These are phyloP conservation scores for Schizochytrium sp. DNA, from an alignment of 108 stramenopile species.

Conservation along the genomic window DNA sequence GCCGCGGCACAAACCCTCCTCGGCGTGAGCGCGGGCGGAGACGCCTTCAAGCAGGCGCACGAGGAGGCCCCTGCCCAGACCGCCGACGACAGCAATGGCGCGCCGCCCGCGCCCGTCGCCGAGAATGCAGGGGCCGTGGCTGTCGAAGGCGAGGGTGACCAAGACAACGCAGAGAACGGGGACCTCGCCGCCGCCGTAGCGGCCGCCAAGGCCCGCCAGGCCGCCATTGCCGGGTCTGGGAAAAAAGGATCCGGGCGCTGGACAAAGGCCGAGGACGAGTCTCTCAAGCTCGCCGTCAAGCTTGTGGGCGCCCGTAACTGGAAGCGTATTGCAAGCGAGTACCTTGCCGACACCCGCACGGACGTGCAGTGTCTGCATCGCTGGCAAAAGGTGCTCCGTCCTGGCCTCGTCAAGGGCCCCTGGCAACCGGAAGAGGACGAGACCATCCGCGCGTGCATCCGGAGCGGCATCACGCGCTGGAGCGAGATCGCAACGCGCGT, in stretches of 20 bases:
- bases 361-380: slow-evolving; percentile 76
- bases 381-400: slow-evolving; percentile 96
- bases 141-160: too few relatives aligned
- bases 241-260: slow-evolving; percentile 47
- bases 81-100: too few relatives aligned
- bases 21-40: too few relatives aligned
- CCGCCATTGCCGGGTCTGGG: neutral
- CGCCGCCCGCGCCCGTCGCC: too few relatives aligned
- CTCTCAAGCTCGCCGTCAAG: slow-evolving; percentile 61
- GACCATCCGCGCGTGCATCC: slow-evolving; percentile 31
- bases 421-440: slow-evolving; percentile 92
- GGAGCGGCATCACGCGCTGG: slow-evolving; percentile 37
- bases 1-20: too few relatives aligned
- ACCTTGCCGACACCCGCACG: slow-evolving; percentile 35
- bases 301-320: slow-evolving; percentile 66
- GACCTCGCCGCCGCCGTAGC: neutral
- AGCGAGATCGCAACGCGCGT: slow-evolving; percentile 29
- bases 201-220: neutral
- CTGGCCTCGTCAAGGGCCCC: slow-evolving; percentile 92
- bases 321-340: slow-evolving; percentile 59
- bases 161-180: neutral
- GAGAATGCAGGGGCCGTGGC: too few relatives aligned
- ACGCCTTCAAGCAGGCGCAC: too few relatives aligned
- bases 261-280: slow-evolving; percentile 78
- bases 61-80: too few relatives aligned